Conservation (phyloP, 768 basidiomycete genomes). For the Mycena amicta region DNA sequence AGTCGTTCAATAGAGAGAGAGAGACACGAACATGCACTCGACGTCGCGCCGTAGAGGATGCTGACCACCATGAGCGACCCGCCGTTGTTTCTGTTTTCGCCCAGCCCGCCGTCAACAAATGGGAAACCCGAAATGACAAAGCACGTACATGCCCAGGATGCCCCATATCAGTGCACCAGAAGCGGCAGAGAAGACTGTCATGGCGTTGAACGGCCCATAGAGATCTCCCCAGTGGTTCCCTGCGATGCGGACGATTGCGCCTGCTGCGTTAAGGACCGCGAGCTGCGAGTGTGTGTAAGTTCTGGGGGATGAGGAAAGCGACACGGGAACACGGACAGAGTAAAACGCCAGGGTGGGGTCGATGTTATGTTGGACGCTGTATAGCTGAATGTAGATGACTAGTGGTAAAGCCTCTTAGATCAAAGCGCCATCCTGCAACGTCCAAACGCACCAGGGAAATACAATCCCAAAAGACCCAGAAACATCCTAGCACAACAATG, state of each 20-base stretch:
- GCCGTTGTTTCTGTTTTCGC: neutral
- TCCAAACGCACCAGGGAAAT: conserved; percentile 11
- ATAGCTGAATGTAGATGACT: neutral
- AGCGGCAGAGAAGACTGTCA: neutral
- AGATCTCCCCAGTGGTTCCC: neutral
- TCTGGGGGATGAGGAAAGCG: neutral
- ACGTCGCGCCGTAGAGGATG: neutral
- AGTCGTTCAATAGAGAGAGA: neutral
- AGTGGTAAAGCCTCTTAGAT: neutral
- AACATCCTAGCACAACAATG: conserved; percentile 1
- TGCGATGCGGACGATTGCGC: neutral
- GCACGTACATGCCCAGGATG: neutral
- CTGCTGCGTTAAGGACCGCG: neutral
- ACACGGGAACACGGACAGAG: neutral
- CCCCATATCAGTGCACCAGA: neutral
- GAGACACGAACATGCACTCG: neutral
- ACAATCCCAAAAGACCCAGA: conserved; percentile 7
- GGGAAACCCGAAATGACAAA: too few species aligned
- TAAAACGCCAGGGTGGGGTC: neutral
- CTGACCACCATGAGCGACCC: neutral
- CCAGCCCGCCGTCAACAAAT: neutral
- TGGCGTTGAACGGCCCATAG: neutral
- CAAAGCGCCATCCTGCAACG: neutral
- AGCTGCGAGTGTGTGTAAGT: neutral
- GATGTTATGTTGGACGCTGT: neutral